Evolutionary conservation across 163 green algal genomes (phyloP), one percentile per base, ranked within the genome.

Genomic region (Chloromonas sp.): DNA sequence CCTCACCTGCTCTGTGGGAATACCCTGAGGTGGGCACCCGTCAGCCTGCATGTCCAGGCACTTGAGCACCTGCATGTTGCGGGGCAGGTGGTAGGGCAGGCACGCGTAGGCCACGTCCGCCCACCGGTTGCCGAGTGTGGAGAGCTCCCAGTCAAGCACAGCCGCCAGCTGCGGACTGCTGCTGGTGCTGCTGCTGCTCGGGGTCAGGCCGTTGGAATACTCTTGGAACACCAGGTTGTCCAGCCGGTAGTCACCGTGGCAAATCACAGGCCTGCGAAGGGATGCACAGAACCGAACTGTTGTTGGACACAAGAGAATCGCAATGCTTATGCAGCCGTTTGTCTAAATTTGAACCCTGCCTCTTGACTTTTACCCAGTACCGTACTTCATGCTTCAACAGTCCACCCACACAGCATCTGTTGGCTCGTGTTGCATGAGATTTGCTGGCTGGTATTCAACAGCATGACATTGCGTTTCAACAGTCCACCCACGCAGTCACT

Each of bases 71-170:
- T 85, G 78, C 58, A 94, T 79, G 70, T 80, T 14, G 84, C n/a
- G 15, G 13, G 89, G 95, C 78, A 98, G 88, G 90, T 98, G 94
- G 92, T 98, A 98, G 60, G 92, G 88, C 87, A 98, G 90, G 91
- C 94, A 98, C 88, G 88, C 93, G 94, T 99, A 99, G 0, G 97
- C 96, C 60, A 99, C 89, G 89, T 99, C 96, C 2, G 70, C 78
- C 81, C 95, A 92, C 14, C 92, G 90, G 90, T 98, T 92, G 15
- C 97, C 97, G 60, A 99, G 82, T 0, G 97, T 99, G 74, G 92
- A 95, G 13, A 99, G 93, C 94, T 99, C 97, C 97, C 97, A 99
- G 87, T 99, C 97, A 57, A 99, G 90, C 62, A 99, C 93, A 0
- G 96, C 96, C 61, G 91, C 66, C 14, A 97, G 90, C 13, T 84